Evolutionary conservation across 352 stramenopile species (phyloP), one percentile per base, ranked within the genome.

Genomic region (Nannochloropsis limnetica): DNA sequence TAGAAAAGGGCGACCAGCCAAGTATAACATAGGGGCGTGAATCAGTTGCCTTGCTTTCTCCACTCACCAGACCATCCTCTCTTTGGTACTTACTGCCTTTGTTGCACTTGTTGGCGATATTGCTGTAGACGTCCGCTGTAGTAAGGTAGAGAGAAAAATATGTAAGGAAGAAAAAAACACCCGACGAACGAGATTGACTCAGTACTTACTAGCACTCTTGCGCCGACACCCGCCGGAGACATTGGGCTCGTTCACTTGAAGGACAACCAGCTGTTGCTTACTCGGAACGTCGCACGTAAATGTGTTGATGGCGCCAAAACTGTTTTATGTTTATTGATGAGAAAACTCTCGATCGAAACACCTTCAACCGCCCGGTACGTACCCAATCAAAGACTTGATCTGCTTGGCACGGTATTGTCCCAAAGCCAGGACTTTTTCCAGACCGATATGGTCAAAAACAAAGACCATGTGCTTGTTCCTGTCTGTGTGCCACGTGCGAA

Each of bases 201-300:
- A n/a, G 0, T 67, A 67, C 44, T 67, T 67, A 67, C 44, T 67
- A 20, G 44, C 11, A 67, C n/a, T 67, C 44, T 67, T 67, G n/a
- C 44, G 44, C 44, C 44, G 44, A 20, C 44, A 67, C 44, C 11
- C 44, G 11, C 44, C 44, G 14, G 11, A 11, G 44, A 67, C 44
- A 67, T 67, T 67, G 44, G 44, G 44, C 44, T 67, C 44, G 14
- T 67, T 67, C 11, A 67, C n/a, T 20, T 67, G 44, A 11, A 67
- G n/a, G 44, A 67, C 44, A 20, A 67, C 44, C 44, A 67, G 44
- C n/a, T 67, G 44, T 67, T 67, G 44, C 44, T 67, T 67, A n/a
- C 11, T 20, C 44, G 44, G 44, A 67, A n/a, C 44, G n/a, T 67
- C n/a, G 44, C 44, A 67, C 11, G 44, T 0, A 20, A 67, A 67